Conservation (phyloP, 2,329 filamentous ascomycete genomes). For the Colletotrichum euphorbiae region DNA sequence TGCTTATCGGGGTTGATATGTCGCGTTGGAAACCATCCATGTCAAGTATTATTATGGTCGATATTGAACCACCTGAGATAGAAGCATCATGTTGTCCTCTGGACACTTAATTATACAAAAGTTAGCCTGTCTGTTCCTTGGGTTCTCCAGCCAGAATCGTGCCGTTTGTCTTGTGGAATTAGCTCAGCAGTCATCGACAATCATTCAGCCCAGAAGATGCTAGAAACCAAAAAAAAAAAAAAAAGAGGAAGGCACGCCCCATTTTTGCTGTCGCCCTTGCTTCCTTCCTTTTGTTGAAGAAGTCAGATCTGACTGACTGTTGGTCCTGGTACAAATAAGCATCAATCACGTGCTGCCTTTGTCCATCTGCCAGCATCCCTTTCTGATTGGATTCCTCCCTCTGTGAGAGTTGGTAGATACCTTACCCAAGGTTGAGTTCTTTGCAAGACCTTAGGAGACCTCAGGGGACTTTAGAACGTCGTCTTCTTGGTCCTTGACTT, state of each 20-base stretch:
- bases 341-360: neutral
- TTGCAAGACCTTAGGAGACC: too few species aligned
- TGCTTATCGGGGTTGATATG: too few species aligned
- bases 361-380: neutral
- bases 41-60: too few species aligned
- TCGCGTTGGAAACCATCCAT: too few species aligned
- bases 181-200: neutral
- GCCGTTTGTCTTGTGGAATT: too few species aligned
- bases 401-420: neutral
- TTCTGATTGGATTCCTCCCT: neutral
- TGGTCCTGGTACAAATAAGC: neutral
- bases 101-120: too few species aligned
- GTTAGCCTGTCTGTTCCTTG: too few species aligned
- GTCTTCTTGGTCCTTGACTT: neutral
- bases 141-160: too few species aligned
- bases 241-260: neutral
- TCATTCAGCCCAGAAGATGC: neutral
- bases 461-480: too few species aligned
- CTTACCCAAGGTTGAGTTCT: neutral
- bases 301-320: neutral
- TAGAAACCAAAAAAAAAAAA: neutral
- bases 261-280: neutral
- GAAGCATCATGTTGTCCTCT: too few species aligned
- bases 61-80: too few species aligned
- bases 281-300: neutral